phyloP scores from a whole-genome alignment of 208 protist genomes.

The Crithidia acanthocephali region DNA sequence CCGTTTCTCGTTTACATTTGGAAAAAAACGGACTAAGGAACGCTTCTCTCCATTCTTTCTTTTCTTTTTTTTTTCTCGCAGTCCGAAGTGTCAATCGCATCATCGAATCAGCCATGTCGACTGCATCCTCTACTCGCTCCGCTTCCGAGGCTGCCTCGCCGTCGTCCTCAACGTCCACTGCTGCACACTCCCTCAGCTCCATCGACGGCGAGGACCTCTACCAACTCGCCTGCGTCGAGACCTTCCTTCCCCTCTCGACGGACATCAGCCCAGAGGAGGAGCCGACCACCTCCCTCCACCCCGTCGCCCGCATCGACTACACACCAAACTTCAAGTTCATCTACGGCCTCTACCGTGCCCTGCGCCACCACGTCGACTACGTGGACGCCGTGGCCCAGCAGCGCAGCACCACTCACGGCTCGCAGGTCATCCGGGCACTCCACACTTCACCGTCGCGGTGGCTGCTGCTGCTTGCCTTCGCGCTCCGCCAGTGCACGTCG shows the following conservation, averaged over 20 bases:
- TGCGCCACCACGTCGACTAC: constrained; percentile 32
- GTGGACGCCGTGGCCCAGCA: background rate
- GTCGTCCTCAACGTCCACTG: constrained; percentile 11
- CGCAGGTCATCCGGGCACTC: constrained; percentile 13
- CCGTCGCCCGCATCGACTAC: constrained; percentile 55
- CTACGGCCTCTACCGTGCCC: constrained; percentile 61
- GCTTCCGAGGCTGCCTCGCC: constrained; percentile 4
- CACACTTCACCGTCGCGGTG: constrained; percentile 48
- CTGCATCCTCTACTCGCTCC: constrained; percentile 9
- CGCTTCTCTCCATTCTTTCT: too few species aligned
- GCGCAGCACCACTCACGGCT: background rate
- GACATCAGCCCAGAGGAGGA: constrained; percentile 48
- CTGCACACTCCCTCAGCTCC: background rate
- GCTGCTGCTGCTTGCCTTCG: constrained; percentile 75
- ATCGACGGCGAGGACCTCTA: constrained; percentile 33
- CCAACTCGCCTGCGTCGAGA: constrained; percentile 45
- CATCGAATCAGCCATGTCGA: background rate
- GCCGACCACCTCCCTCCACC: constrained; percentile 29
- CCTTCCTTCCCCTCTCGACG: constrained; percentile 35
- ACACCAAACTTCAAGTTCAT: constrained; percentile 49
- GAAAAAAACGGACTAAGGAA: too few species aligned
- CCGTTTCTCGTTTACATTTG: too few species aligned
- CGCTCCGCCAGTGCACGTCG: constrained; percentile 46
- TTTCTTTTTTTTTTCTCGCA: background rate
- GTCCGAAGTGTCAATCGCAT: background rate